Base-by-base conservation (phyloP, 2,329 filamentous ascomycete species). In the Xylariaceae sp. region DNA sequence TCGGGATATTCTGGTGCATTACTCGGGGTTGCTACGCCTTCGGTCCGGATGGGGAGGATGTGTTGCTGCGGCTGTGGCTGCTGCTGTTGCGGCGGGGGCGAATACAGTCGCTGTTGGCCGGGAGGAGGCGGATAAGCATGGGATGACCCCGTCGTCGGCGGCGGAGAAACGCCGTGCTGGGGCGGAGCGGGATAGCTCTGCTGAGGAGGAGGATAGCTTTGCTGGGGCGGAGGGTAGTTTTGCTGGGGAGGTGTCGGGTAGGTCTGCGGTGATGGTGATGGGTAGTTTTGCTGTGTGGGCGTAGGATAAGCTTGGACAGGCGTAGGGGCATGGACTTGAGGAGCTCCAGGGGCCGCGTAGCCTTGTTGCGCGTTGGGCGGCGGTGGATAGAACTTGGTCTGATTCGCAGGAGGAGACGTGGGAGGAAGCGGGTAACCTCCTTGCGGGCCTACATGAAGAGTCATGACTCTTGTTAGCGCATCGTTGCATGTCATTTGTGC, bases 351-450 rank as follows among this genome's bases (percentile, higher is more conserved):
- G 9, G 71, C 65, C 51, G 72, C 68, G 57, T 66, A 69, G 61
- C 68, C 67, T 13, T 72, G 69, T 13, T 30, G 23, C 23, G 76
- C 74, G 10, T 66, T 66, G 30, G 77, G 76, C 55, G 77, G 73
- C 53, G 77, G 73, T 52, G 78, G 71, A 50, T 73, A 80, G 69
- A 78, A 80, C 51, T 76, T 76, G 18, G 76, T 72, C 62, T 75
- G 74, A 67, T 74, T 75, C 48, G 77, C 75, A 2, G 79, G 78
- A 53, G 78, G 76, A 18, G 79, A 81, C 4, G 74, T 76, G 35
- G 79, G 78, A 15, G 78, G 78, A 52, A 75, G 73, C 51, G 77
- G 77, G 65, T 79, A 80, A 61, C 73, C 75, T 53, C 75, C 75
- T 60, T 76, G 71, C 30, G 62, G 65, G 64, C 63, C 65, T 69